Evolutionary conservation across 768 basidiomycete genomes (phyloP).

Genomic region (Heimioporus sp.): DNA sequence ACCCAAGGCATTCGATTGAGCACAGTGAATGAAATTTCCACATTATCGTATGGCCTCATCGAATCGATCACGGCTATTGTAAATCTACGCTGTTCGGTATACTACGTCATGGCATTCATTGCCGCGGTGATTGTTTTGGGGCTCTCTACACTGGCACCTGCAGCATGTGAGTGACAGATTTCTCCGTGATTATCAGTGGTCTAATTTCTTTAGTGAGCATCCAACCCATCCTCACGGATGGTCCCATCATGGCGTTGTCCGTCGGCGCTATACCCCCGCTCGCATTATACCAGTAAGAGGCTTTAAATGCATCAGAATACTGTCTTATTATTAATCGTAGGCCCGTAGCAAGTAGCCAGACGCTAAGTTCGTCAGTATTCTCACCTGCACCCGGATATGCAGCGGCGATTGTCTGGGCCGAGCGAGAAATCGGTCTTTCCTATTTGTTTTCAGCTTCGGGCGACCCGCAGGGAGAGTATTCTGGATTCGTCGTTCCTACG

Average conservation of each 20-base stretch:
- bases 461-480: slow-evolving; percentile 9
- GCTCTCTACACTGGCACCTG: slow-evolving; percentile 8
- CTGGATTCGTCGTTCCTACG: slow-evolving; percentile 9
- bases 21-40: slow-evolving; percentile 15
- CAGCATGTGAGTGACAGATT: slow-evolving; percentile 9
- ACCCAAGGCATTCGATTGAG: slow-evolving; percentile 2
- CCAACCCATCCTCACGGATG: slow-evolving; percentile 12
- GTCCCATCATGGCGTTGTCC: slow-evolving; percentile 9
- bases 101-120: slow-evolving; percentile 7
- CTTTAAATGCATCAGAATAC: neutral
- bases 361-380: neutral
- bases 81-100: slow-evolving; percentile 4
- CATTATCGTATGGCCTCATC: slow-evolving; percentile 6
- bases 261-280: slow-evolving; percentile 15
- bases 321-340: neutral
- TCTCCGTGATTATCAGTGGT: neutral
- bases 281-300: slow-evolving; percentile 10
- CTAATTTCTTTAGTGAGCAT: slow-evolving; percentile 7
- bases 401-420: slow-evolving; percentile 16
- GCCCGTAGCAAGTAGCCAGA: slow-evolving; percentile 4
- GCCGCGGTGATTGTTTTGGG: slow-evolving; percentile 7
- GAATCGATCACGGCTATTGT: neutral
- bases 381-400: slow-evolving; percentile 8
- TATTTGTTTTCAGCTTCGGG: slow-evolving; percentile 10
- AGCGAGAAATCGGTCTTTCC: slow-evolving; percentile 10